These are phyloP conservation scores for Arthromyces matolae DNA, from an alignment of 768 basidiomycete genomes.

Conservation along the genomic window DNA sequence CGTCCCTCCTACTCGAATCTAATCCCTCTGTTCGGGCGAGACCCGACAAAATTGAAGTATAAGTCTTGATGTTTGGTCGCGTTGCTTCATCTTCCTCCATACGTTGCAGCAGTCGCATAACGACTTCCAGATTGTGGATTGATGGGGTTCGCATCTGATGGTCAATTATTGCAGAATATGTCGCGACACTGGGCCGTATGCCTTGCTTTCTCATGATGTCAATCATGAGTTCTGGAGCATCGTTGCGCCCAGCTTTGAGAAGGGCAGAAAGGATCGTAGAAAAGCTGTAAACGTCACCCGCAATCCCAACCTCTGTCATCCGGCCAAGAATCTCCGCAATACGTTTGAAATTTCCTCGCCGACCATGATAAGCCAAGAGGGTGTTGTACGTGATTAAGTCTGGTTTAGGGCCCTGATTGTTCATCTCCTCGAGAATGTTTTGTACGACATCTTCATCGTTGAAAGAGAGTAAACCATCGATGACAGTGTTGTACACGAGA, in stretches of 20 bases:
- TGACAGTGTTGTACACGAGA: slow-evolving; percentile 68
- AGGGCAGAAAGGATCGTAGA: slow-evolving; percentile 82
- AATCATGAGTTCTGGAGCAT: slow-evolving; percentile 63
- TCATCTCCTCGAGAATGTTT: slow-evolving; percentile 42
- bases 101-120: slow-evolving; percentile 62
- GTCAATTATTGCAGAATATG: slow-evolving; percentile 78
- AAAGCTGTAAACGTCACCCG: slow-evolving; percentile 81
- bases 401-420: slow-evolving; percentile 50
- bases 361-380: slow-evolving; percentile 64
- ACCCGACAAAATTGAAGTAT: slow-evolving; percentile 74
- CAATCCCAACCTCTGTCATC: slow-evolving; percentile 50
- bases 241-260: slow-evolving; percentile 60
- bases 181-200: slow-evolving; percentile 68
- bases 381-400: slow-evolving; percentile 82
- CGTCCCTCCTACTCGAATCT: slow-evolving; percentile 38
- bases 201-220: slow-evolving; percentile 74
- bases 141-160: slow-evolving; percentile 59
- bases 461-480: slow-evolving; percentile 60
- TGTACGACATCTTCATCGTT: slow-evolving; percentile 37
- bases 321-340: slow-evolving; percentile 55
- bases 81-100: slow-evolving; percentile 63
- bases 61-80: slow-evolving; percentile 75
- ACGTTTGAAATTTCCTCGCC: slow-evolving; percentile 56
- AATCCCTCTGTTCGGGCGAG: slow-evolving; percentile 61
- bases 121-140: slow-evolving; percentile 52